Conservation (phyloP, 257 asterid species). For the Solanum commersonii region DNA sequence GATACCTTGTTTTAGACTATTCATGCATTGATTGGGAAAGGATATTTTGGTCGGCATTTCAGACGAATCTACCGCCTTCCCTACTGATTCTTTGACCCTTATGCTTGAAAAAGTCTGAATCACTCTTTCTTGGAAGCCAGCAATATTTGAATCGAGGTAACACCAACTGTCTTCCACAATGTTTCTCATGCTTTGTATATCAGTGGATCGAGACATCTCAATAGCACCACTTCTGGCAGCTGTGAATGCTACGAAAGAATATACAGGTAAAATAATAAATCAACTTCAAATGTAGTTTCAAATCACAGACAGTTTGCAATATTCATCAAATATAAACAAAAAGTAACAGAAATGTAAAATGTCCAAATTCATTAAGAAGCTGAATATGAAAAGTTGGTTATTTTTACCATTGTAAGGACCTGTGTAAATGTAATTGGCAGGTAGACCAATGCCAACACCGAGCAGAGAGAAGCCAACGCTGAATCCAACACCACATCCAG, state of each 20-base stretch:
- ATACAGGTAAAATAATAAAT: neutral
- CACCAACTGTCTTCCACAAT: conserved; percentile 26
- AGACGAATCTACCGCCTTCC: conserved; percentile 21
- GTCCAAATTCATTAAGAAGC: neutral
- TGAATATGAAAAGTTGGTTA: neutral
- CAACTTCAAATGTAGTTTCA: neutral
- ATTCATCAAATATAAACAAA: neutral
- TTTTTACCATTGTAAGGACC: conserved; percentile 51
- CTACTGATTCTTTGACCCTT: conserved; percentile 12
- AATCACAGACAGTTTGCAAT: neutral
- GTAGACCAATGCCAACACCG: conserved; percentile 86
- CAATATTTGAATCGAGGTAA: conserved; percentile 18
- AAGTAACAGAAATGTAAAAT: neutral
- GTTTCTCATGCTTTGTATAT: conserved; percentile 17
- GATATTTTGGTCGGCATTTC: conserved; percentile 25
- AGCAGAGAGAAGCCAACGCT: conserved; percentile 72
- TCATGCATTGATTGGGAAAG: conserved; percentile 18
- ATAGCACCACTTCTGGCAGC: conserved; percentile 30
- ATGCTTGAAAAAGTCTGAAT: conserved; percentile 17
- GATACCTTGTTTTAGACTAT: conserved; percentile 29
- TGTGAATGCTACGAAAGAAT: conserved; percentile 29
- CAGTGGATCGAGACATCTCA: conserved; percentile 32
- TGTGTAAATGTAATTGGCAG: conserved; percentile 42
- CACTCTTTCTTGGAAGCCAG: conserved; percentile 16
- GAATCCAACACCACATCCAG: conserved; percentile 95